phyloP scores from a whole-genome alignment of 257 asterid species.

The Gentiana dahurica region DNA sequence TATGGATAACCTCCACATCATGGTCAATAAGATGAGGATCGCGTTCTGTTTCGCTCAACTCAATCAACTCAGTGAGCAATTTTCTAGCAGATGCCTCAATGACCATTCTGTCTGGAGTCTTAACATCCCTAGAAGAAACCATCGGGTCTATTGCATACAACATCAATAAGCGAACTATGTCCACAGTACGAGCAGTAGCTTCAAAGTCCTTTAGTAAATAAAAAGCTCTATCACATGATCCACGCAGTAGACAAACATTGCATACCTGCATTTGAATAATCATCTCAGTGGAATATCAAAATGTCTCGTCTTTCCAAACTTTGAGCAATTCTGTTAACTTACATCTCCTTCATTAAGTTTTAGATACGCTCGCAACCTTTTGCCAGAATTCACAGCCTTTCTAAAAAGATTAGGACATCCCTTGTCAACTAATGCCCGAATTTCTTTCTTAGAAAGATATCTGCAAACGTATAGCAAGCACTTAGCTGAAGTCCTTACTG shows the following conservation, averaged over 20 bases:
- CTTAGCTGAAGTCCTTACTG: too few species aligned
- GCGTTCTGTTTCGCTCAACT: conserved; percentile 50
- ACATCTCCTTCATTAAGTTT: conserved; percentile 78
- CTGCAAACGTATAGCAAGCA: conserved; percentile 27
- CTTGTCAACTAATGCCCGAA: conserved; percentile 57
- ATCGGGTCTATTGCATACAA: conserved; percentile 63
- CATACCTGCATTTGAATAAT: conserved; percentile 51
- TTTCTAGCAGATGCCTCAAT: conserved; percentile 67
- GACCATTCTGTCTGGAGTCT: conserved; percentile 43
- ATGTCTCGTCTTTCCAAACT: not conserved
- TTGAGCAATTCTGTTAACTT: conserved; percentile 14
- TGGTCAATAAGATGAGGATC: conserved; percentile 51
- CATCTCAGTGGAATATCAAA: not conserved
- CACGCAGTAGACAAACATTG: conserved; percentile 64
- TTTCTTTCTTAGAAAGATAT: conserved; percentile 52
- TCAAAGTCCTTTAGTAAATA: conserved; percentile 47
- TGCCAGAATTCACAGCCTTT: conserved; percentile 79
- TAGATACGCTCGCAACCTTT: conserved; percentile 73
- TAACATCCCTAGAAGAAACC: conserved; percentile 36
- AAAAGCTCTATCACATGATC: conserved; percentile 84
- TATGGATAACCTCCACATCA: conserved; percentile 21
- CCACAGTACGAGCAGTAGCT: conserved; percentile 66
- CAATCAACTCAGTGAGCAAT: conserved; percentile 56
- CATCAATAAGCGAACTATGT: conserved; percentile 62
- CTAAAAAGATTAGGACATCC: conserved; percentile 75